Evolutionary conservation across 1,284 basidiomycete genomes (phyloP).

Genomic region (Boletus sp.): DNA sequence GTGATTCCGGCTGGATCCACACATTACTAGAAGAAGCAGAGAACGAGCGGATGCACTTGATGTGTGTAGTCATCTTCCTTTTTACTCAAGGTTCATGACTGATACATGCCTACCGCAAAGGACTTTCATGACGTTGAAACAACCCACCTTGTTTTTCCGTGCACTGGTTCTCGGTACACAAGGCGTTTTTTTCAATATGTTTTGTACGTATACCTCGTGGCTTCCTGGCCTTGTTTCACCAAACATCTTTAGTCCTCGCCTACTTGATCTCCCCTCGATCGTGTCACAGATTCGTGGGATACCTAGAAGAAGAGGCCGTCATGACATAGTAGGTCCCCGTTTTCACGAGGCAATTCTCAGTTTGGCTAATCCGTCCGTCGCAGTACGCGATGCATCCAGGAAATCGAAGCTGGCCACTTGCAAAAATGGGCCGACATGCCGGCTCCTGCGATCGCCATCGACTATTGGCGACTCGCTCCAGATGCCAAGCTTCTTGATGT

Average conservation of each 20-base stretch:
- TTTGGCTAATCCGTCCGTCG: conserved; percentile 17
- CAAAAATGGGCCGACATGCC: conserved; percentile 80
- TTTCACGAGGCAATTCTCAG: conserved; percentile 34
- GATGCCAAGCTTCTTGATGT: conserved; percentile 86
- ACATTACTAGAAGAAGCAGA: conserved; percentile 93
- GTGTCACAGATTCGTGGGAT: conserved; percentile 94
- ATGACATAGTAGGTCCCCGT: conserved; percentile 70
- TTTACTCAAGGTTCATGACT: conserved; percentile 12
- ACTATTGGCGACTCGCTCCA: conserved; percentile 86
- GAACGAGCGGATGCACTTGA: conserved; percentile 94
- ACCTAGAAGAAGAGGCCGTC: conserved; percentile 95
- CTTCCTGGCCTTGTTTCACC: conserved; percentile 23
- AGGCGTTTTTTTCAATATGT: conserved; percentile 88
- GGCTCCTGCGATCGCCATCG: conserved; percentile 89
- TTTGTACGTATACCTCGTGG: conserved; percentile 63
- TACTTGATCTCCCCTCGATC: conserved; percentile 83
- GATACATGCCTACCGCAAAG: conserved; percentile 42
- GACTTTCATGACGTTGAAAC: conserved; percentile 87
- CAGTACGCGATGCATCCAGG: conserved; percentile 78
- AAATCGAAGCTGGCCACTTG: conserved; percentile 83
- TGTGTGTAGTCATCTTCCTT: conserved; percentile 47
- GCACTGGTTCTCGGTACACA: conserved; percentile 85
- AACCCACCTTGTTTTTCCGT: conserved; percentile 82
- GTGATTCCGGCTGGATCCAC: conserved; percentile 88
- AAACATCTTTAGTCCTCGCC: conserved; percentile 60